phyloP scores from a whole-genome alignment of 2,329 filamentous ascomycete genomes.

The Fusarium humuli region DNA sequence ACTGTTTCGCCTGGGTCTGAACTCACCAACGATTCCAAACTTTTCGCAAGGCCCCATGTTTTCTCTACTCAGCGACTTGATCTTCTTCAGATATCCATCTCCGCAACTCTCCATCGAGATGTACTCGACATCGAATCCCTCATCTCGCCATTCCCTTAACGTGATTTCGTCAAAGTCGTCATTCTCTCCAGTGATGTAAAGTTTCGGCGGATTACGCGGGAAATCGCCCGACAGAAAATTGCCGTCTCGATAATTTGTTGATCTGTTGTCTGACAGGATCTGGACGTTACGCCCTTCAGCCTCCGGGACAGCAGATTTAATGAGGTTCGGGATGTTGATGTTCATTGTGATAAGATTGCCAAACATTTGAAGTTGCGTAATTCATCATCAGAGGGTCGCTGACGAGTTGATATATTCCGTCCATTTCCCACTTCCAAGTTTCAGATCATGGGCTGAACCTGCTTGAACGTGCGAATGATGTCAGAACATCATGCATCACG shows the following conservation, averaged over 20 bases:
- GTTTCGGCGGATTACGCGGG: conserved; percentile 51
- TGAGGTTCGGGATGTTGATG: conserved; percentile 46
- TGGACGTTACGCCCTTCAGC: conserved; percentile 49
- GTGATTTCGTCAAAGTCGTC: conserved; percentile 56
- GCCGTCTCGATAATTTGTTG: conserved; percentile 54
- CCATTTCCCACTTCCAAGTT: conserved; percentile 37
- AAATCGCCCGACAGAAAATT: conserved; percentile 58
- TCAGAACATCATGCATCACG: conserved; percentile 6
- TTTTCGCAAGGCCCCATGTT: conserved; percentile 56
- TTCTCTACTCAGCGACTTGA: conserved; percentile 50
- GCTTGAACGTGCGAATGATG: conserved; percentile 30
- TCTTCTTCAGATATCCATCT: conserved; percentile 51
- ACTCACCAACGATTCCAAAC: conserved; percentile 57
- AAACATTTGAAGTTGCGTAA: neutral
- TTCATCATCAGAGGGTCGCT: rapidly evolving
- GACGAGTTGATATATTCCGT: conserved; percentile 15
- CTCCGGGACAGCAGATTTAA: conserved; percentile 49
- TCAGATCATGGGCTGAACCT: conserved; percentile 16
- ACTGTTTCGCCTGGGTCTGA: rapidly evolving
- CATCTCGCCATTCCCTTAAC: conserved; percentile 55
- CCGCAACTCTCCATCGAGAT: conserved; percentile 53
- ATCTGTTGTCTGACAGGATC: conserved; percentile 48
- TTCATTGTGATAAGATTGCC: conserved; percentile 36
- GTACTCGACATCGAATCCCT: conserved; percentile 59
- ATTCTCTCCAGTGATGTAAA: conserved; percentile 58